Evolutionary conservation across 2,329 filamentous ascomycete genomes (phyloP), one percentile per base, ranked within the genome.

Genomic region (Phaeosphaeria sp.): DNA sequence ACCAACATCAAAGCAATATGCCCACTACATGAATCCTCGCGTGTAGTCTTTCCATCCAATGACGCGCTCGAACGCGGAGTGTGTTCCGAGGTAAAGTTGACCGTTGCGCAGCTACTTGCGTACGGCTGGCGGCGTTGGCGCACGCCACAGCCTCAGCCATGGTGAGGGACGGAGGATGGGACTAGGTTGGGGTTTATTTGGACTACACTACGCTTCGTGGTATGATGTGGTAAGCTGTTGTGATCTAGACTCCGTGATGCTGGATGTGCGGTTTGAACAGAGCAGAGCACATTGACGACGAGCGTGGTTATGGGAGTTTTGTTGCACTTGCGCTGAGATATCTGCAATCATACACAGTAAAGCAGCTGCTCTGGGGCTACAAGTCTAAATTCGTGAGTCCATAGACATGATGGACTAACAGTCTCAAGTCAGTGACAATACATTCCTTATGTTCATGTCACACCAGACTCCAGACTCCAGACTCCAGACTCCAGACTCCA

Each of bases 31-130:
- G 30, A n/a, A n/a, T n/a, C 30, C 30, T 36, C 30, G 30, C 15
- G 11, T 36, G 30, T 36, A 7, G 30, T 30, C 6, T 5, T 30
- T 36, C 11, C 15, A 13, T 11, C 56, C 56, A 59, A 59, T 59
- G 27, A 44, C 39, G 42, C 46, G 15, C 20, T 21, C 6, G 20
- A 18, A 20, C 13, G 27, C 56, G 42, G 47, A 51, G 47, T 17
- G 49, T 20, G 53, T 56, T 61, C 59, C 43, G 59, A 59, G 56
- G 59, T 46, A 54, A n/a, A n/a, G n/a, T n/a, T n/a, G n/a, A n/a
- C n/a, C n/a, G n/a, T n/a, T n/a, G n/a, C 30, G 11, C 25, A 30
- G 11, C 6, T 39, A 13, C 13, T 21, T 20, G 40, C 15, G 40
- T 20, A n/a, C 40, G n/a, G 11, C 40, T 27, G 17, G 21, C n/a